Conservation (phyloP, 2,329 filamentous ascomycete species). For the Alternaria triticimaculans region DNA sequence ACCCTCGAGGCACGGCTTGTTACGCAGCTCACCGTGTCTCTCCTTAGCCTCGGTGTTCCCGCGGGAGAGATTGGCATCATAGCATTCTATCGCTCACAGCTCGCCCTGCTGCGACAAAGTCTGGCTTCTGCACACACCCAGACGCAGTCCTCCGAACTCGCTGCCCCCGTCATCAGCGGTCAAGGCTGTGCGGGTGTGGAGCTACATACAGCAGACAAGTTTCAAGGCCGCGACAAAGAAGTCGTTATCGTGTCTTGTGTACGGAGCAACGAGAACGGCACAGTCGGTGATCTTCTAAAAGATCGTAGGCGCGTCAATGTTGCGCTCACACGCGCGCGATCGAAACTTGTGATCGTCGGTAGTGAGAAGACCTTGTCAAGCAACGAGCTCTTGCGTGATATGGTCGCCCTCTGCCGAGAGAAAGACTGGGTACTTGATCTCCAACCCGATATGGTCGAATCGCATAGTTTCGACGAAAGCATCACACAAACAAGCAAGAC, state of each 20-base stretch:
- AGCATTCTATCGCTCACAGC: conserved; percentile 93
- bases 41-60: conserved; percentile 77
- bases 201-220: conserved; percentile 96
- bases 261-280: conserved; percentile 79
- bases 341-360: conserved; percentile 87
- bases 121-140: conserved; percentile 62
- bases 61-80: conserved; percentile 87
- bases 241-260: conserved; percentile 88
- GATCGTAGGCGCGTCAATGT: conserved; percentile 97
- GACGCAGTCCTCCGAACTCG: conserved; percentile 54
- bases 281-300: conserved; percentile 87
- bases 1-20: conserved; percentile 79
- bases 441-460: conserved; percentile 66
- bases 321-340: conserved; percentile 89
- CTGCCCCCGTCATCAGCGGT: conserved; percentile 19
- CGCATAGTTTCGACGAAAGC: conserved; percentile 70
- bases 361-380: conserved; percentile 75
- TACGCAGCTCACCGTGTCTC: conserved; percentile 78
- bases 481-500: conserved; percentile 46
- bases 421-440: conserved; percentile 83
- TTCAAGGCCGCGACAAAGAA: conserved; percentile 95
- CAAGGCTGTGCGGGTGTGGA: conserved; percentile 64
- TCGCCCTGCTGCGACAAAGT: conserved; percentile 78
- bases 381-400: conserved; percentile 76
- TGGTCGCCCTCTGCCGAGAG: conserved; percentile 78